phyloP scores from a whole-genome alignment of 768 basidiomycete species.

The Mycena albidolilacea region DNA sequence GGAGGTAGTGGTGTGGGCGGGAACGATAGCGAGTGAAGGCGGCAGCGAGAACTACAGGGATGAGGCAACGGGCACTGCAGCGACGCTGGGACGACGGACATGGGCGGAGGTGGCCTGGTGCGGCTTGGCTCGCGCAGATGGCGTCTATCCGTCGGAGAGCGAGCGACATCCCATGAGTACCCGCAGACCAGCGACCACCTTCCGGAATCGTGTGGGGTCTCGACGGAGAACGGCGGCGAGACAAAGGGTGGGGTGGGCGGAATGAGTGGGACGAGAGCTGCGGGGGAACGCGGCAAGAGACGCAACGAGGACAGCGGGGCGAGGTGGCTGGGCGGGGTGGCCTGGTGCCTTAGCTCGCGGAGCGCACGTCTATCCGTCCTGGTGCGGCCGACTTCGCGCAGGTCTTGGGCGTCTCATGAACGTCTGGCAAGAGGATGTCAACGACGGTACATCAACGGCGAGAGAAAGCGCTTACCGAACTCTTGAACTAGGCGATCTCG shows the following conservation, averaged over 20 bases:
- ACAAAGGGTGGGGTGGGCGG: neutral
- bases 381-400: neutral
- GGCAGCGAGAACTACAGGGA: neutral
- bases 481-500: no score
- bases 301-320: neutral
- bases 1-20: neutral
- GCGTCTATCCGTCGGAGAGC: neutral
- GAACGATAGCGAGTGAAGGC: neutral
- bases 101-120: constrained; percentile 1
- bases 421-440: neutral
- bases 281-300: neutral
- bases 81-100: neutral
- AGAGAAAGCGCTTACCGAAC: neutral
- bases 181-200: no score
- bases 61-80: neutral
- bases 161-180: neutral
- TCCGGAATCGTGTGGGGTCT: neutral
- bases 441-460: neutral
- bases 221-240: neutral
- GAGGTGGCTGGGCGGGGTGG: neutral
- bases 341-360: neutral
- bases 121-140: neutral
- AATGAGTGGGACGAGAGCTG: neutral
- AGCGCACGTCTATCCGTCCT: neutral
- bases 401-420: neutral